Evolutionary conservation across 2,329 filamentous ascomycete genomes (phyloP).

Genomic region (Nemania abortiva): DNA sequence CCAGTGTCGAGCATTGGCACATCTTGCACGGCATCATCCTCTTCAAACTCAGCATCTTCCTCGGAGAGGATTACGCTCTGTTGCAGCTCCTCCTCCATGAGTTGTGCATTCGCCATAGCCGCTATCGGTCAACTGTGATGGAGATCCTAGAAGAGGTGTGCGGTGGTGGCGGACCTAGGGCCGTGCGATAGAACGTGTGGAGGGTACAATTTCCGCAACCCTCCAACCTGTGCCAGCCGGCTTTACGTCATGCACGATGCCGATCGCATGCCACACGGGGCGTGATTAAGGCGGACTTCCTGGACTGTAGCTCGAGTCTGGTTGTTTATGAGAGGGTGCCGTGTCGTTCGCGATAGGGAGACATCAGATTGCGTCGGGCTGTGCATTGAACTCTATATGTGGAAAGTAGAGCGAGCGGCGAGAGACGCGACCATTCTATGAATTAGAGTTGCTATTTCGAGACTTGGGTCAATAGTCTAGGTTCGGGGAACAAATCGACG

Average conservation of each 20-base stretch:
- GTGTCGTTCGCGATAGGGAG: slow-evolving; percentile 21
- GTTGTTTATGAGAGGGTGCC: slow-evolving; percentile 18
- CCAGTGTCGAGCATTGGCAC: slow-evolving; percentile 47
- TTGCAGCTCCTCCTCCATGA: slow-evolving; percentile 69
- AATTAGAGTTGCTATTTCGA: neutral
- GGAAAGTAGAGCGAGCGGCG: slow-evolving; percentile 1
- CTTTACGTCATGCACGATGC: slow-evolving; percentile 43
- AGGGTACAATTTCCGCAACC: slow-evolving; percentile 32
- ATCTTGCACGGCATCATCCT: slow-evolving; percentile 54
- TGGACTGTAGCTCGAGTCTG: neutral
- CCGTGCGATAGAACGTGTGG: slow-evolving; percentile 13
- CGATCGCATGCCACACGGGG: slow-evolving; percentile 28
- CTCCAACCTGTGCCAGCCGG: slow-evolving; percentile 39
- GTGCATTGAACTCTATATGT: slow-evolving; percentile 25
- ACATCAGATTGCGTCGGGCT: slow-evolving; percentile 27
- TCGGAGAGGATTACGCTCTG: slow-evolving; percentile 66
- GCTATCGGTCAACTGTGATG: neutral
- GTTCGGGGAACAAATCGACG: slow-evolving; percentile 34
- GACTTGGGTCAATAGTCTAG: neutral
- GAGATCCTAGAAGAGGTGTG: neutral
- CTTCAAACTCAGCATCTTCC: slow-evolving; percentile 55
- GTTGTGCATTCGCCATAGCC: slow-evolving; percentile 63
- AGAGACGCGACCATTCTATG: slow-evolving; percentile 36
- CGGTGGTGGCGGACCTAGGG: neutral
- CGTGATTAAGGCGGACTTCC: slow-evolving; percentile 4